Evolutionary conservation across 1,139 yeast genomes (phyloP), one percentile per base, ranked within the genome.

Genomic region (Blastobotrys serpentis): DNA sequence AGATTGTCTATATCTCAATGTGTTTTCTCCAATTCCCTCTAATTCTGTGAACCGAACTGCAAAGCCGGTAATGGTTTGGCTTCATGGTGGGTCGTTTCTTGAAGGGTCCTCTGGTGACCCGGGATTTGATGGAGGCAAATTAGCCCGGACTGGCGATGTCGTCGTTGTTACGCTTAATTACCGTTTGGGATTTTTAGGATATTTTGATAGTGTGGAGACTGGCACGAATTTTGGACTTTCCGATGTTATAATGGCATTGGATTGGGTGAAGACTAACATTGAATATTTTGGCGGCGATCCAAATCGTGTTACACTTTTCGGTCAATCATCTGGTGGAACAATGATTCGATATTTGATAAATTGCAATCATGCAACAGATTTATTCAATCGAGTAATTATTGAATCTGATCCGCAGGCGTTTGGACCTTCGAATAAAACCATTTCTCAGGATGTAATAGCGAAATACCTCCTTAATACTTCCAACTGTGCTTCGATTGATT

Each of bases 261-360:
- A 66, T 19, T 70, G 74, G 74, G 65, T 69, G n/a, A 52, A 64
- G 45, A 53, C 56, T 29, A 69, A 70, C 48, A 66, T 68, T 44
- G 59, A 48, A 1, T 43, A 30, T 18, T 68, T 69, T 53, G 72
- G 72, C 18, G 74, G 74, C 8, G 61, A 70, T 49, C 59, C 68
- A 2, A 50, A 57, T 7, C 59, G 56, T 38, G 58, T 70, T 22
- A 68, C 72, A 2, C 51, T 70, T 14, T 64, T 63, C 51, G 74
- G 74, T 7, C 67, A 70, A 54, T 60, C 68, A 47, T 69, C 74
- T 14, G 74, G 73, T 7, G 73, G 67, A 0, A 60, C 66, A 0
- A 39, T 62, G 52, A 55, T 63, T 23, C 52, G 66, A 18, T 61
- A 64, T 3, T 49, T 65, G 38, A 43, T 62, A 39, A 55, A 62